phyloP scores from a whole-genome alignment of 2,329 filamentous ascomycete genomes.

The Cercospora citrullina region DNA sequence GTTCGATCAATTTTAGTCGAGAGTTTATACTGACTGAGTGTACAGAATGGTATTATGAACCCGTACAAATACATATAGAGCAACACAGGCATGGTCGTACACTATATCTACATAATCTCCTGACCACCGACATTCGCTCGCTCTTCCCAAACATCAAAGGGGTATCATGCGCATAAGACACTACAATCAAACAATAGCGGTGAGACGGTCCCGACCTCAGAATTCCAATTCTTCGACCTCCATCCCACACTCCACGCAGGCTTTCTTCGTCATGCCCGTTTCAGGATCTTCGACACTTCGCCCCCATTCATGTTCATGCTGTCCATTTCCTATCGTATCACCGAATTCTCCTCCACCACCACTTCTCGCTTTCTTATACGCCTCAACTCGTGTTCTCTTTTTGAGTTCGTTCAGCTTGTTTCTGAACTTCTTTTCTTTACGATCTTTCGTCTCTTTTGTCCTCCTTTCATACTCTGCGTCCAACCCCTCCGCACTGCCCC shows the following conservation, averaged over 20 bases:
- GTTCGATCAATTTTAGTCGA: not conserved
- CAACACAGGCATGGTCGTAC: not conserved
- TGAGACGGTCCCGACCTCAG: constrained; percentile 34
- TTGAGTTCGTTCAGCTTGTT: constrained; percentile 86
- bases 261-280: constrained; percentile 77
- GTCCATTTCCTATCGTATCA: constrained; percentile 66
- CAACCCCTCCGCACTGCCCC: constrained; percentile 81
- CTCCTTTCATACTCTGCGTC: constrained; percentile 86
- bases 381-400: constrained; percentile 88
- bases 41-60: constrained; percentile 95
- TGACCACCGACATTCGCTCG: not conserved
- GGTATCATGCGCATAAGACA: not conserved
- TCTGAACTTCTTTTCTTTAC: constrained; percentile 90
- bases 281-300: constrained; percentile 58
- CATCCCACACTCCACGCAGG: constrained; percentile 65
- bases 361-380: constrained; percentile 71
- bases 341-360: constrained; percentile 65
- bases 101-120: not conserved
- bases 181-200: not conserved
- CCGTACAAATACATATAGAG: constrained; percentile 87
- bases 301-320: constrained; percentile 88
- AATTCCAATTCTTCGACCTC: constrained; percentile 67
- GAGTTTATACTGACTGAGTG: constrained; percentile 17
- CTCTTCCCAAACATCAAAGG: not conserved
- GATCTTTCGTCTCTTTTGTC: constrained; percentile 74